Evolutionary conservation across 2,329 filamentous ascomycete genomes (phyloP), one percentile per base, ranked within the genome.

Genomic region (Fusarium luffae): DNA sequence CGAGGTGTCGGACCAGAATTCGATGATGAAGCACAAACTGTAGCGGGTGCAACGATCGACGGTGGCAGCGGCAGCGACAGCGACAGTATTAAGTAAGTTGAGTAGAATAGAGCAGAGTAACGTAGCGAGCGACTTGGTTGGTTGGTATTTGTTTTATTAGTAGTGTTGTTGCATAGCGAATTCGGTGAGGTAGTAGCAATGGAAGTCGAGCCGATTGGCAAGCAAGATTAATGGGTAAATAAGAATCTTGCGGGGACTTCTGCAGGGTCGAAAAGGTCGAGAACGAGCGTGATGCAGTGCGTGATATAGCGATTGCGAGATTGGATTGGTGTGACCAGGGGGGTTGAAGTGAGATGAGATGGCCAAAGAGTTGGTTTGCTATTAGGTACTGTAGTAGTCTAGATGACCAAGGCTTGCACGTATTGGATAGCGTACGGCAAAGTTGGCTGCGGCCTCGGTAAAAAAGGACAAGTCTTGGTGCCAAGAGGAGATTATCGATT

Each of bases 241-340:
- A 59, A 61, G 60, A 68, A 42, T 37, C 41, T 51, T 28, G 60
- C 57, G 48, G 60, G 60, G 49, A 40, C 37, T 21, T 27, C 21
- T 59, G 32, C 34, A 48, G 59, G 55, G 41, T 42, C 41, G 50
- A 52, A 52, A 50, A 23, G 59, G 57, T 60, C 58, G 54, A 64
- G 40, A 68, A 63, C 52, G 32, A 66, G 50, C 40, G 44, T 44
- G 56, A 56, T 61, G 47, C 47, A 49, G 61, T 65, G 54, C 60
- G 61, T 65, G 47, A 57, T 54, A 50, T 60, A 54, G 52, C 57
- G 54, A 52, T 54, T 68, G 51, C 30, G 54, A 57, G 43, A 54
- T 50, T 46, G 59, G 64, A 74, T 69, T 70, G 65, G 72, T 47
- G 72, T 47, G 46, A 47, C 64, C 48, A 42, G 59, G 54, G 51